Base-by-base conservation (phyloP, 441 rosid species). In the Theobroma grandiflorum region DNA sequence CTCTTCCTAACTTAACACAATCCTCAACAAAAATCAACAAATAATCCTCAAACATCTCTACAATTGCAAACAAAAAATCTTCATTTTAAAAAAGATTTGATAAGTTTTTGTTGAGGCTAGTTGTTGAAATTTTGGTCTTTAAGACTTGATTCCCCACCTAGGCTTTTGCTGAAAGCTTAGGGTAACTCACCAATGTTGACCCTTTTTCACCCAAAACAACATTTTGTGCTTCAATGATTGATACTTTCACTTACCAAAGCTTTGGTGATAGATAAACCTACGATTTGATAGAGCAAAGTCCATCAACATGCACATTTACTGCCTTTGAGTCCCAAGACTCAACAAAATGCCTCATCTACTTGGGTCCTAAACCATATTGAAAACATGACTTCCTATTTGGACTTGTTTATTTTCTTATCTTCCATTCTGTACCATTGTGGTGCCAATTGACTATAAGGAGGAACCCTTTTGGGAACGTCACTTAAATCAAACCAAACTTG, bases 191-290 rank as follows among this genome's bases (percentile, higher is more conserved):
- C 78, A 82, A 75, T 20, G 74, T 57, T 16, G 85, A 16, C 49
- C 81, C 84, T 70, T 87, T 85, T 16, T 86, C 90, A 1, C 84
- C 81, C 2, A 87, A 75, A 20, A 84, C 63, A 52, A 89, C 74
- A 38, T 90, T 90, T 85, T 88, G 93, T 4, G 91, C 91, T 61
- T 90, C 93, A 10, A 90, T 82, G 6, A 90, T 86, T 0, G 86
- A 75, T 14, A 90, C 89, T 61, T 90, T 86, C 76, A 90, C 80
- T 68, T 90, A 90, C 88, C 89, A 90, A 40, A 90, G 78, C 79
- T 90, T 90, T 53, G 91, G 91, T n/a, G 93, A 88, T 33, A 90
- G 80, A 79, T 88, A 90, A 66, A 86, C 88, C 78, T 90, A 88
- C 6, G 92, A 89, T 33, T 88, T 86, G 16, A 88, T 81, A 3